phyloP scores from a whole-genome alignment of 352 stramenopile genomes.

The Salisapilia sapeloensis region DNA sequence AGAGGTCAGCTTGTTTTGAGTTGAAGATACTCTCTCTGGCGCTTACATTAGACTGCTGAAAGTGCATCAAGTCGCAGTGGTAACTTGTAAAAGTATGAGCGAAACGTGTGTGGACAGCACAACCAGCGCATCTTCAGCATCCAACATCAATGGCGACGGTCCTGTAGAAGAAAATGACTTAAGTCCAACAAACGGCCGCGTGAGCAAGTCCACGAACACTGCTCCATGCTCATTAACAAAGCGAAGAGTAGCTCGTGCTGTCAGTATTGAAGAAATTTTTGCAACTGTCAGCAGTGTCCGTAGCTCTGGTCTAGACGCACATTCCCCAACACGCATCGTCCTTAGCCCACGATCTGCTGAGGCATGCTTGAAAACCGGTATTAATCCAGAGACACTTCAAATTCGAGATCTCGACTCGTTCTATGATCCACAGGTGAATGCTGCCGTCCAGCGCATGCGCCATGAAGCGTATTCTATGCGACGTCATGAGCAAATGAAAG shows the following conservation, averaged over 20 bases:
- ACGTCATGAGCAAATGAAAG: constrained; percentile 84
- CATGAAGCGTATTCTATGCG: constrained; percentile 87
- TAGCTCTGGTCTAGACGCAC: constrained; percentile 49
- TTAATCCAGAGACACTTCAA: constrained; percentile 86
- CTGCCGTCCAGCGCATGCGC: constrained; percentile 81
- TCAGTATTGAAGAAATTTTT: constrained; percentile 68
- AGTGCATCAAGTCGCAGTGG: too few species aligned
- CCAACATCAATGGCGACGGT: neutral
- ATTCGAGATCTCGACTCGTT: constrained; percentile 87
- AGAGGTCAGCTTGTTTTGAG: too few species aligned
- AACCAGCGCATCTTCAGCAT: constrained; percentile 2
- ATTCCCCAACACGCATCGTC: constrained; percentile 55
- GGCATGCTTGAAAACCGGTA: constrained; percentile 75
- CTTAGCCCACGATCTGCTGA: constrained; percentile 81
- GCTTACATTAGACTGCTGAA: too few species aligned
- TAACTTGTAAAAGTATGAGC: neutral
- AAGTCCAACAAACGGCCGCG: constrained; percentile 1
- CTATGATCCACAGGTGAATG: constrained; percentile 60
- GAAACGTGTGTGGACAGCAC: neutral
- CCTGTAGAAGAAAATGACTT: too few species aligned
- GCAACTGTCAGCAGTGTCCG: constrained; percentile 52
- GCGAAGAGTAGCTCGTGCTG: constrained; percentile 29
- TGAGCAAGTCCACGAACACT: constrained; percentile 3
- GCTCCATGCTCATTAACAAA: constrained; percentile 11
- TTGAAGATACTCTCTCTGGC: too few species aligned